Evolutionary conservation across 371 early-diverging fungal species (phyloP).

Genomic region (Apophysomyces variabilis): DNA sequence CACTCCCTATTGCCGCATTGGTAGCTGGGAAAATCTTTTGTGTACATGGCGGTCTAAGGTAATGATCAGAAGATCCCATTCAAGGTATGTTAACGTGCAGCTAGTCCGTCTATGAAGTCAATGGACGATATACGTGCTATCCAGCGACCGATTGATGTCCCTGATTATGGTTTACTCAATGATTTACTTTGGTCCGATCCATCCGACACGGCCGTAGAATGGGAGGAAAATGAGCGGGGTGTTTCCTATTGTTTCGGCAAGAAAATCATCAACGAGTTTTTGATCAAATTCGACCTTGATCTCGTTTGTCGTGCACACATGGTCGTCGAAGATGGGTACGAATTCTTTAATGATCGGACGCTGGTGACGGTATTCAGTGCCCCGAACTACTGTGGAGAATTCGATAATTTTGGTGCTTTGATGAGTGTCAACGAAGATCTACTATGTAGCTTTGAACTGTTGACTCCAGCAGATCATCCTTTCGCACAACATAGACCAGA

Average conservation of each 20-base stretch:
- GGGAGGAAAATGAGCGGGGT: slow-evolving; percentile 99
- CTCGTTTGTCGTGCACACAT: slow-evolving; percentile 97
- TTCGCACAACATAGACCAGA: slow-evolving; percentile 32
- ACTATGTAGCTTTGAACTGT: slow-evolving; percentile 84
- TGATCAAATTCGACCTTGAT: slow-evolving; percentile 91
- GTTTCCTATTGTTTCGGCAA: slow-evolving; percentile 97
- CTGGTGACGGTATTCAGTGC: slow-evolving; percentile 98
- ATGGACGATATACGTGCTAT: slow-evolving; percentile 97
- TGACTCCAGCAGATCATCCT: slow-evolving; percentile 53
- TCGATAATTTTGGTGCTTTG: slow-evolving; percentile 96
- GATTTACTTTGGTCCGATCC: slow-evolving; percentile 95
- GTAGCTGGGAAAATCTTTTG: slow-evolving; percentile 98
- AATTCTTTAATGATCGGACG: slow-evolving; percentile 95
- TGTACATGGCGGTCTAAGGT: slow-evolving; percentile 97
- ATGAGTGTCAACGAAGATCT: slow-evolving; percentile 95
- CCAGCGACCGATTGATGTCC: slow-evolving; percentile 95
- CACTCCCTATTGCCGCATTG: slow-evolving; percentile 95
- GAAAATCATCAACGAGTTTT: slow-evolving; percentile 87
- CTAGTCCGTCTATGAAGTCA: slow-evolving; percentile 71
- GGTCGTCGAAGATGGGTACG: slow-evolving; percentile 98
- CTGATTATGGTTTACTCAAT: slow-evolving; percentile 91
- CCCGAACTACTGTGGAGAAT: slow-evolving; percentile 99
- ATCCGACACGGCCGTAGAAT: slow-evolving; percentile 76
- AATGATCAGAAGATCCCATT: background rate
- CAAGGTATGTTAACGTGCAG: background rate